Evolutionary conservation across 805 yeast species (phyloP).

Genomic region (Ogataea dorogensis): DNA sequence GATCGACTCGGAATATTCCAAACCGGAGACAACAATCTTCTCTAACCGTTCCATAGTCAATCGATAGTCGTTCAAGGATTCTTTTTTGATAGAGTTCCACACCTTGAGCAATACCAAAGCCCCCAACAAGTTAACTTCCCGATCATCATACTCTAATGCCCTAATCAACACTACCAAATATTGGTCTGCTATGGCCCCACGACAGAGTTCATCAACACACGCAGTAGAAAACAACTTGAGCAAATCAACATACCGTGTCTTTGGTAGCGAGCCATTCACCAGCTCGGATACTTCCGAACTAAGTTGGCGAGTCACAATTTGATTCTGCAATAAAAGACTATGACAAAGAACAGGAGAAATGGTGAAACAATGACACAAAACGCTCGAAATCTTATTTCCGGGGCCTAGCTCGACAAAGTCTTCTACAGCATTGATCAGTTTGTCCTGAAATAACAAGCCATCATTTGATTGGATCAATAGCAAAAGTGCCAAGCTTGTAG

Average conservation of each 20-base stretch:
- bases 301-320: conserved; percentile 20
- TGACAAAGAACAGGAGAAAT: conserved; percentile 18
- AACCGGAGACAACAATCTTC: conserved; percentile 30
- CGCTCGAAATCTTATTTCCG: conserved; percentile 14
- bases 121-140: conserved; percentile 29
- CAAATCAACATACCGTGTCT: conserved; percentile 18
- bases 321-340: conserved; percentile 20
- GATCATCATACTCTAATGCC: conserved; percentile 31
- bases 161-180: conserved; percentile 42
- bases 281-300: conserved; percentile 24
- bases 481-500: conserved; percentile 5
- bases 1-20: conserved; percentile 23
- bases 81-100: conserved; percentile 49
- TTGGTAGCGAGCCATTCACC: conserved; percentile 6
- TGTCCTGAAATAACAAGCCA: background rate
- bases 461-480: conserved; percentile 1
- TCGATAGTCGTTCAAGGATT: conserved; percentile 26
- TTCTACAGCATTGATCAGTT: conserved; percentile 17
- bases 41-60: conserved; percentile 36
- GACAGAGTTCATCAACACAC: conserved; percentile 50
- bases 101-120: conserved; percentile 52
- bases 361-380: conserved; percentile 24
- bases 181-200: conserved; percentile 45
- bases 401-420: conserved; percentile 18
- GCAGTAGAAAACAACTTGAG: conserved; percentile 42